phyloP scores from a whole-genome alignment of 2,329 filamentous ascomycete genomes.

The Trichoderma citrinoviride region DNA sequence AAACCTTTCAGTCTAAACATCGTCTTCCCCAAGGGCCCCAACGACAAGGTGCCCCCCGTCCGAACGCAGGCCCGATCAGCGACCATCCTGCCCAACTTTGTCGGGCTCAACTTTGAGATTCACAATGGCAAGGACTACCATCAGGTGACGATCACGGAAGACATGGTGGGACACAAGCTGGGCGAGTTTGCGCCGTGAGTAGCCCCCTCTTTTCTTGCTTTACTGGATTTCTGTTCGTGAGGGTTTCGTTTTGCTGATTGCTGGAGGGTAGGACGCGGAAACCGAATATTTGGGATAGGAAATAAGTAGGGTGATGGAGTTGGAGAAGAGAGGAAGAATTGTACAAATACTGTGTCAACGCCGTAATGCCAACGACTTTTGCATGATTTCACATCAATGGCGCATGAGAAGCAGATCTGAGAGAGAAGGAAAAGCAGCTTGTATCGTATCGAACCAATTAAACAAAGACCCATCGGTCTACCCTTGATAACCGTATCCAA shows the following conservation, averaged over 20 bases:
- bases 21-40: slow-evolving; percentile 54
- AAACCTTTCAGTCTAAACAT: slow-evolving; percentile 59
- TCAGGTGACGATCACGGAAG: slow-evolving; percentile 81
- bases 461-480: neutral
- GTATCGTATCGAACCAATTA: slow-evolving; percentile 4
- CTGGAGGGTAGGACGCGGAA: slow-evolving; percentile 51
- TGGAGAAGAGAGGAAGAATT: slow-evolving; percentile 25
- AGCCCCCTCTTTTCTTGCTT: neutral
- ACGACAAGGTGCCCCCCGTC: slow-evolving; percentile 68
- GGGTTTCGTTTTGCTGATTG: neutral
- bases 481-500: neutral
- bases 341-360: slow-evolving; percentile 36
- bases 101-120: slow-evolving; percentile 83
- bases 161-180: slow-evolving; percentile 95
- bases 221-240: neutral
- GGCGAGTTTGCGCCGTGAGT: slow-evolving; percentile 88
- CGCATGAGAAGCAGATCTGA: neutral
- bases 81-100: slow-evolving; percentile 88
- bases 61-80: slow-evolving; percentile 83
- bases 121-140: slow-evolving; percentile 89
- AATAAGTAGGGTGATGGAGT: slow-evolving; percentile 27
- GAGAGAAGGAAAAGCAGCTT: neutral
- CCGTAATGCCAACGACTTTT: slow-evolving; percentile 13
- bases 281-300: slow-evolving; percentile 53
- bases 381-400: neutral